Percentiles rank a stretch among this genome's conserved stretches.
These are phyloP conservation scores for Vanderwaltozyma polyspora DNA, from an alignment of 805 yeast species.

Conservation along the genomic window DNA sequence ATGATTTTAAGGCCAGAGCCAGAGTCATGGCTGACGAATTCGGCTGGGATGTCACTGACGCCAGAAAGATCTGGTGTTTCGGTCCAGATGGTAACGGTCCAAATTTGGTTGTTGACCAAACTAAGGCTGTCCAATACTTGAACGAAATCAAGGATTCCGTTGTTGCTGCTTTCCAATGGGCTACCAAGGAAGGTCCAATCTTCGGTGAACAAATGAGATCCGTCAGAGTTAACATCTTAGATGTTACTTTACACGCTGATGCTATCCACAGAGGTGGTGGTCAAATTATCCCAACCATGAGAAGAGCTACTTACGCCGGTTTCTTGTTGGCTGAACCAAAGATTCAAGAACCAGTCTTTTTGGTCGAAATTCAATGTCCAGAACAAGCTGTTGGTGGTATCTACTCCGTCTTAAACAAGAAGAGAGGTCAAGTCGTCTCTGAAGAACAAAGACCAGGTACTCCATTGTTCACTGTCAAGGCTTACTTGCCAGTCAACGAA, in stretches of 20 bases:
- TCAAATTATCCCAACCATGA: constrained; percentile 99
- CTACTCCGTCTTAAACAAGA: constrained; percentile 96
- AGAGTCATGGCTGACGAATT: constrained; percentile 95
- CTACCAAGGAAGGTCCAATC: constrained; percentile 97
- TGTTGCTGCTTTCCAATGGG: constrained; percentile 99
- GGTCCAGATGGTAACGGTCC: constrained; percentile 99
- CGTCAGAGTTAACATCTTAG: constrained; percentile 92
- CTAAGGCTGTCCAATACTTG: constrained; percentile 98
- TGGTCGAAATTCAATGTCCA: constrained; percentile 98
- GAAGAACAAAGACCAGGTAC: constrained; percentile 99
- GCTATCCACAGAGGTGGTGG: constrained; percentile 99
- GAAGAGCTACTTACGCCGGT: constrained; percentile 98
- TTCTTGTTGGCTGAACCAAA: constrained; percentile 96
- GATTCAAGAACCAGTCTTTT: constrained; percentile 97
- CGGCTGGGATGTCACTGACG: constrained; percentile 99
- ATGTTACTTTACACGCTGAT: constrained; percentile 98
- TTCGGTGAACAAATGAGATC: constrained; percentile 94
- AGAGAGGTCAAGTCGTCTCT: constrained; percentile 98
- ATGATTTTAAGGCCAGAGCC: constrained; percentile 97
- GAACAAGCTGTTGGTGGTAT: constrained; percentile 99
- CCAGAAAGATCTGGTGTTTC: constrained; percentile 99
- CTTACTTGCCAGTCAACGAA: constrained; percentile 98
- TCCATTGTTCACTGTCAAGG: constrained; percentile 98
- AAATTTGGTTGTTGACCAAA: constrained; percentile 96
- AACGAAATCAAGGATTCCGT: constrained; percentile 97